A percentile compares a stretch with the other conserved stretches of the same genome.
phyloP scores from a whole-genome alignment of 2,329 filamentous ascomycete species.

The Fusarium secorum region DNA sequence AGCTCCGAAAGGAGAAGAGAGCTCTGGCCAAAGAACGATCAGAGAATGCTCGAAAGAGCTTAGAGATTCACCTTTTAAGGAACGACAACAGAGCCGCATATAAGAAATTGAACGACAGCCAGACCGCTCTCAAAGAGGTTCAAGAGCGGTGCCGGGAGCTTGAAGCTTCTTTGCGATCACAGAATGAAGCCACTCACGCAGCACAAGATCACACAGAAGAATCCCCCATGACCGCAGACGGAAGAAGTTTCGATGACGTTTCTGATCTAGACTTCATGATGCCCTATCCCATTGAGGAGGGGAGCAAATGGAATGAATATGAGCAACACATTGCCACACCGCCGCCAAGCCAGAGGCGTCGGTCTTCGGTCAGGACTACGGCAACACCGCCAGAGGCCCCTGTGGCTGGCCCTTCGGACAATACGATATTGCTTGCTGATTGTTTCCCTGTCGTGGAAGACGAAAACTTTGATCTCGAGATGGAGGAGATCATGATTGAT shows the following conservation, averaged over 20 bases:
- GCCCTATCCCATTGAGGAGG: no score
- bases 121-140: rapidly evolving
- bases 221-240: rapidly evolving
- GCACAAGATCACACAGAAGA: rapidly evolving
- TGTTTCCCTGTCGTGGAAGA: background rate
- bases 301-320: no score
- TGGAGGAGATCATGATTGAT: rapidly evolving
- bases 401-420: rapidly evolving
- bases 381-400: background rate
- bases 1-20: background rate
- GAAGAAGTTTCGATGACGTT: no score
- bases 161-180: background rate
- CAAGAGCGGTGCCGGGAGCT: background rate
- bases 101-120: rapidly evolving
- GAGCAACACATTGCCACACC: background rate
- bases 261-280: no score
- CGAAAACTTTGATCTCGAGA: background rate
- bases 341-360: background rate
- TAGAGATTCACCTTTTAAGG: background rate
- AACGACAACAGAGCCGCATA: rapidly evolving
- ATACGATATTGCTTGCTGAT: rapidly evolving
- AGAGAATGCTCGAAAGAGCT: background rate
- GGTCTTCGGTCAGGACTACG: rapidly evolving
- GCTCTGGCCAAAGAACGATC: background rate
- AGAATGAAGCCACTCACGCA: rapidly evolving